Conservation (phyloP, 2,329 filamentous ascomycete species). For the Calonectria honghensis region DNA sequence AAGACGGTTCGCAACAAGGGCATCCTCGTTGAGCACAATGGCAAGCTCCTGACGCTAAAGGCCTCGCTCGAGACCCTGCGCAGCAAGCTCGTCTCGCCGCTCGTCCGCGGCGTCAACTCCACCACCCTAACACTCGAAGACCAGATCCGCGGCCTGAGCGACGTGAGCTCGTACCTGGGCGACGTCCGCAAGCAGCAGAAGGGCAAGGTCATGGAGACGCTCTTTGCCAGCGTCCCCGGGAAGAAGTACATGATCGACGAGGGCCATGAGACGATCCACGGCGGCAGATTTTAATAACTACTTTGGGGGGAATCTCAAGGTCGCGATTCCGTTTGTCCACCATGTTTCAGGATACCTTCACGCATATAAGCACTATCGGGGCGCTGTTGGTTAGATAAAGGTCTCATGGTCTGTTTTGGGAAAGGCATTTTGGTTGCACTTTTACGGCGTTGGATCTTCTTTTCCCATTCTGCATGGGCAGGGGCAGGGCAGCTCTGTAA, state of each 20-base stretch:
- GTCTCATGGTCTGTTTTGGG: conserved; percentile 24
- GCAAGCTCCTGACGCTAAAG: conserved; percentile 87
- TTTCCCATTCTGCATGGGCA: conserved; percentile 22
- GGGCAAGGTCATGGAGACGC: conserved; percentile 85
- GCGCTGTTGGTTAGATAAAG: conserved; percentile 38
- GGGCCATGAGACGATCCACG: conserved; percentile 46
- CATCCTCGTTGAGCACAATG: conserved; percentile 90
- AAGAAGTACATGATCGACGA: conserved; percentile 59
- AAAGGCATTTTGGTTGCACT: conserved; percentile 37
- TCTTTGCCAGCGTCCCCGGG: conserved; percentile 75
- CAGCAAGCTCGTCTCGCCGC: conserved; percentile 87
- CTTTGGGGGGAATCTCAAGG: not conserved
- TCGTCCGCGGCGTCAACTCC: conserved; percentile 81
- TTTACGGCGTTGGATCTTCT: conserved; percentile 29
- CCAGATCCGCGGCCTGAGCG: conserved; percentile 88
- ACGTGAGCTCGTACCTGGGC: conserved; percentile 86
- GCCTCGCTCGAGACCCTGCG: conserved; percentile 90
- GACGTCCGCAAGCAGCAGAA: conserved; percentile 87
- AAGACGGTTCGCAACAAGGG: conserved; percentile 92
- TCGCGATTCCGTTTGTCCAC: conserved; percentile 21
- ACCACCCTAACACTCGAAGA: conserved; percentile 86
- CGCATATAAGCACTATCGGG: conserved; percentile 32
- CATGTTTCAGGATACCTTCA: conserved; percentile 33
- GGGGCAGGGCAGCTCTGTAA: conserved; percentile 32
- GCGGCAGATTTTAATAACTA: conserved; percentile 38